These are phyloP conservation scores for Paradendryphiella salina DNA, from an alignment of 2,329 filamentous ascomycete species.

Conservation along the genomic window DNA sequence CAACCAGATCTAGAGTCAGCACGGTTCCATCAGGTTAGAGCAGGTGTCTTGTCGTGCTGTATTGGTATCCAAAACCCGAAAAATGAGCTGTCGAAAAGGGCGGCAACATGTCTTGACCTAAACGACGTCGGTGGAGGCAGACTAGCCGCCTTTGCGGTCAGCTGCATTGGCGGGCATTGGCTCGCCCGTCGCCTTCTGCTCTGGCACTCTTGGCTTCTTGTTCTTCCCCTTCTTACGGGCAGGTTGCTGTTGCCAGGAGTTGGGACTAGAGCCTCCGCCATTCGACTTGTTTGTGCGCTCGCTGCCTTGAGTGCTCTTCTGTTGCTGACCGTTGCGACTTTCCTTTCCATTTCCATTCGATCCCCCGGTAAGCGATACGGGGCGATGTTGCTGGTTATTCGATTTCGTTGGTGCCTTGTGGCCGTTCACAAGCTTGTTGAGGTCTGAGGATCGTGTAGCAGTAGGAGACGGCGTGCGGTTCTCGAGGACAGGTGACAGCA, in stretches of 20 bases:
- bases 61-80: conserved; percentile 4
- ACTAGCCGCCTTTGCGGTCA: conserved; percentile 53
- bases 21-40: neutral
- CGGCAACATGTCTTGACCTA: neutral
- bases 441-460: conserved; percentile 51
- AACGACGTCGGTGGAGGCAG: neutral
- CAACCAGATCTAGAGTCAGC: neutral
- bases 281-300: conserved; percentile 34
- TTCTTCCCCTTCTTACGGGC: conserved; percentile 32
- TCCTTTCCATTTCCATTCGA: conserved; percentile 29
- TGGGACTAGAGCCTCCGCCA: conserved; percentile 13
- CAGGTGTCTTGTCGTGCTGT: neutral
- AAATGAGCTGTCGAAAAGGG: neutral
- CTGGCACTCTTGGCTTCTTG: conserved; percentile 33
- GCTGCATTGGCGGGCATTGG: conserved; percentile 50
- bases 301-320: conserved; percentile 22
- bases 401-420: conserved; percentile 36
- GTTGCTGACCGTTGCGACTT: conserved; percentile 31
- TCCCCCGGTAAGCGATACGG: conserved; percentile 32
- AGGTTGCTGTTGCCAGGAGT: conserved; percentile 28
- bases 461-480: conserved; percentile 71
- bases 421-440: conserved; percentile 36
- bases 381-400: conserved; percentile 32
- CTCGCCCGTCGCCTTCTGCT: conserved; percentile 45
- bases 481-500: conserved; percentile 75